Base-by-base conservation (phyloP, 2,329 filamentous ascomycete genomes). In the Penicillium hesseltinei region DNA sequence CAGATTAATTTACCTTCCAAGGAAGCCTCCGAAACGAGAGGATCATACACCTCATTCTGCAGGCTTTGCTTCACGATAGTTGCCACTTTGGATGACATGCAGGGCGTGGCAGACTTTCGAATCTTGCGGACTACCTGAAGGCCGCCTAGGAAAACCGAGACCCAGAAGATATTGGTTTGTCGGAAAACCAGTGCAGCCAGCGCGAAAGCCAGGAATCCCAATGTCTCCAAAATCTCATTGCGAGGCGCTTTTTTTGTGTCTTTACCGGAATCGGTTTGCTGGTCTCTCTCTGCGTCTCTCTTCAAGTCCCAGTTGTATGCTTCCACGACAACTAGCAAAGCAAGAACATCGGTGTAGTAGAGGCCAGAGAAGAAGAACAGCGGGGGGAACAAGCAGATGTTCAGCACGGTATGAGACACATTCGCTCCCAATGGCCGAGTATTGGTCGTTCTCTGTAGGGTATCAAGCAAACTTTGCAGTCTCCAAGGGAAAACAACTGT, bases 91-190 rank as follows among this genome's bases (percentile, higher is more conserved):
- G 66, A 65, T 13, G 69, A 67, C 21, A 62, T 46, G 29, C 66
- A 70, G n/a, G 58, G 51, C n/a, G 66, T 69, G 7, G 70, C 62
- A 33, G 63, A 65, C 25, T 63, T 60, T 31, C 69, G 67, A 45
- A 78, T 60, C 11, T 55, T 74, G 43, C 74, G 71, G 17, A 77
- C 68, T 27, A 75, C 71, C 57, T 76, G 75, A 46, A 81, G 64
- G 25, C 77, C 79, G 33, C 77, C 78, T 19, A 80, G 62, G 62
- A 79, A 81, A 4, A 80, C 65, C 17, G 77, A 88, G 0, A 92
- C 87, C 94, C 94, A 99, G 71, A 99, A 96, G 55, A 97, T 89
- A 68, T 99, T 99, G 0, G 94, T 99, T 74, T 99, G 94, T 25
- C 94, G 83, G 79, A 96, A 94, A 2, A 83, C 77, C 21, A 99